Evolutionary conservation across 306 rosid genomes (phyloP), one percentile per base, ranked within the genome.

Genomic region (Carpinus fangiana): DNA sequence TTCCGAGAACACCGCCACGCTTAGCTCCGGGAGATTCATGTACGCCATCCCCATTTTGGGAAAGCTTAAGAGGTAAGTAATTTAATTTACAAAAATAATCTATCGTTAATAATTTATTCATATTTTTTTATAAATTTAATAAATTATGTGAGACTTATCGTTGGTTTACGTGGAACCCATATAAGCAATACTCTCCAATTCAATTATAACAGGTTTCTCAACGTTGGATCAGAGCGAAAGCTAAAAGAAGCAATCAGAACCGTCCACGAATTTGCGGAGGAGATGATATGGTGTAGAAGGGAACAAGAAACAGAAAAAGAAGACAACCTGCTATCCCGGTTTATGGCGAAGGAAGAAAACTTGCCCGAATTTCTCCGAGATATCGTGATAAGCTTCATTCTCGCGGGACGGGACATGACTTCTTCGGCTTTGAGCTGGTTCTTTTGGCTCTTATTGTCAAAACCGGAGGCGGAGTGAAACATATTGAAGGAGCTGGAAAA

Each of bases 331-430:
- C 16, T 93, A 1, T 93, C 96, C 5, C 89, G 92, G 0, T 91
- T 91, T n/a, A 88, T 93, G 5, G 87, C 68, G 12, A 65, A 78
- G 1, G 82, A 81, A 12, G 69, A 75, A 11, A 53, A 5, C 55
- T 83, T 94, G 3, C 83, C 88, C 0, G 81, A 85, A 54, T 83
- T 85, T 57, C 92, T 93, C 78, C 88, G 98, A 62, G 93, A 93
- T 10, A 87, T 89, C 12, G 48, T 85, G 3, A 85, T 88, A 54
- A 90, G 93, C 78, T 86, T 89, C 70, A 90, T 90, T 54, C 90
- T 93, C 0, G 97, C 97, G 0, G 96, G 97, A 0, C 79, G 96
- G 8, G 98, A 93, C 51, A 81, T 97, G 12, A 91, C 97, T 1
- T 91, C 98, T 13, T 80, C 97, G 0, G 97, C 90, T 3, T 36